Conservation (phyloP, 352 stramenopile species). For the Globisporangium cystogenes region DNA sequence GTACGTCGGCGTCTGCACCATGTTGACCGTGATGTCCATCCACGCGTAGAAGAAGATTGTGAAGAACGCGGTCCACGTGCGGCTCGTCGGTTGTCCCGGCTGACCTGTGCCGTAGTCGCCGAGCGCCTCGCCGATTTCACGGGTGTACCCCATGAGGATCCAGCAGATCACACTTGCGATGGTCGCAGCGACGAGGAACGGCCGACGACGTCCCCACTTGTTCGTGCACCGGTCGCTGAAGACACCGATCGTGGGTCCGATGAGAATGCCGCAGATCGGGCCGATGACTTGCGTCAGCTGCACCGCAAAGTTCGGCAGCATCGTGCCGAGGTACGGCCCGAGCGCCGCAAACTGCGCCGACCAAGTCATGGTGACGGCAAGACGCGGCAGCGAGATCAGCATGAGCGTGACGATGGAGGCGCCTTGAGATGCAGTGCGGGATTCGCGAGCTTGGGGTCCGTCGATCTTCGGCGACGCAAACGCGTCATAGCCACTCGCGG, state of each 20-base stretch:
- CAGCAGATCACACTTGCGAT: conserved; percentile 19
- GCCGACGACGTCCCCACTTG: conserved; percentile 17
- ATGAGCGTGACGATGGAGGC: too few species aligned
- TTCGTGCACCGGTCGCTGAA: conserved; percentile 12
- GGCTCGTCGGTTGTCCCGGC: neutral
- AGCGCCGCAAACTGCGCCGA: conserved; percentile 51
- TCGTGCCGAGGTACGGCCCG: conserved; percentile 43
- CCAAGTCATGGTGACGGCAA: too few species aligned
- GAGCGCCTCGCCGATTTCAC: conserved; percentile 15
- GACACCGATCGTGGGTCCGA: conserved; percentile 11
- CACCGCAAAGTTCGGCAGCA: too few species aligned
- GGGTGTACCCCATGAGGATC: conserved; percentile 18
- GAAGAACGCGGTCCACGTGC: conserved; percentile 19
- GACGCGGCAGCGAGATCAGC: too few species aligned
- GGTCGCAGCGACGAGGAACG: conserved; percentile 14
- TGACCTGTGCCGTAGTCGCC: neutral
- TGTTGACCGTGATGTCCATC: neutral
- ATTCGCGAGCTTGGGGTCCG: too few species aligned
- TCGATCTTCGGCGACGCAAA: too few species aligned
- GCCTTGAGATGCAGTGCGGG: too few species aligned
- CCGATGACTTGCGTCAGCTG: neutral
- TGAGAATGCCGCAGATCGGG: neutral
- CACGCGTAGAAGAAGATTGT: neutral
- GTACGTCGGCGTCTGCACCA: neutral
- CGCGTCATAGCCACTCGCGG: too few species aligned